A percentile compares a stretch with the other conserved stretches of the same genome.
These are phyloP conservation scores for Colletotrichum brevisporum DNA, from an alignment of 2,329 filamentous ascomycete species.

Conservation along the genomic window DNA sequence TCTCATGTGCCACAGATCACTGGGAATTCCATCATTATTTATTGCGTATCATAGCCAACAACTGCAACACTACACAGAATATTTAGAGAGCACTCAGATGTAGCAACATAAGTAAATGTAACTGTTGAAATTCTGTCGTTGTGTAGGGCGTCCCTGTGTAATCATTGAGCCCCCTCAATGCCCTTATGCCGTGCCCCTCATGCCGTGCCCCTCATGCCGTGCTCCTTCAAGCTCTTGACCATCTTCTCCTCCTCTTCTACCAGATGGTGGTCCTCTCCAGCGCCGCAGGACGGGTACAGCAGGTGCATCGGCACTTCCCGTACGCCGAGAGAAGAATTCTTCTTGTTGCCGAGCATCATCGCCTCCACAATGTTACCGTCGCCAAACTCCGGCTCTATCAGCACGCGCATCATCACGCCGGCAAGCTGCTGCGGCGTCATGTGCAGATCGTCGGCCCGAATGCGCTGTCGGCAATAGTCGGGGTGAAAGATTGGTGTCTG, in stretches of 20 bases:
- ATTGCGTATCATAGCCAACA: no score
- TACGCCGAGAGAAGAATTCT: not conserved
- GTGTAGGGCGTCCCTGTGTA: no score
- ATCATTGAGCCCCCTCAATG: not conserved
- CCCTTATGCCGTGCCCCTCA: not conserved
- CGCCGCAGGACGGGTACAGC: constrained; percentile 14
- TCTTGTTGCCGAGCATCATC: constrained; percentile 36
- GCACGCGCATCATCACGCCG: constrained; percentile 32
- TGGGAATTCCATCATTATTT: no score
- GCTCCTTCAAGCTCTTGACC: not conserved
- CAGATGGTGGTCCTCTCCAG: constrained; percentile 11
- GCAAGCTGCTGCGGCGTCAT: constrained; percentile 11
- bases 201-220: constrained; percentile 1
- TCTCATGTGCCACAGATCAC: no score
- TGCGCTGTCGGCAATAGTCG: constrained; percentile 9
- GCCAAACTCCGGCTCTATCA: constrained; percentile 40
- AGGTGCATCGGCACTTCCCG: constrained; percentile 12
- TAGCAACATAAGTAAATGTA: no score
- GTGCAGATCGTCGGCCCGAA: constrained; percentile 1
- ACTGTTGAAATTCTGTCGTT: no score
- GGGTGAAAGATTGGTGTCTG: constrained; percentile 23
- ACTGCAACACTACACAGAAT: no score
- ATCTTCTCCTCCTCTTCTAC: constrained; percentile 14
- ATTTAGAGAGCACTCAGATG: no score
- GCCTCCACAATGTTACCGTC: constrained; percentile 43